These are phyloP conservation scores for Trametopsis cervina DNA, from an alignment of 768 basidiomycete species.

Conservation along the genomic window DNA sequence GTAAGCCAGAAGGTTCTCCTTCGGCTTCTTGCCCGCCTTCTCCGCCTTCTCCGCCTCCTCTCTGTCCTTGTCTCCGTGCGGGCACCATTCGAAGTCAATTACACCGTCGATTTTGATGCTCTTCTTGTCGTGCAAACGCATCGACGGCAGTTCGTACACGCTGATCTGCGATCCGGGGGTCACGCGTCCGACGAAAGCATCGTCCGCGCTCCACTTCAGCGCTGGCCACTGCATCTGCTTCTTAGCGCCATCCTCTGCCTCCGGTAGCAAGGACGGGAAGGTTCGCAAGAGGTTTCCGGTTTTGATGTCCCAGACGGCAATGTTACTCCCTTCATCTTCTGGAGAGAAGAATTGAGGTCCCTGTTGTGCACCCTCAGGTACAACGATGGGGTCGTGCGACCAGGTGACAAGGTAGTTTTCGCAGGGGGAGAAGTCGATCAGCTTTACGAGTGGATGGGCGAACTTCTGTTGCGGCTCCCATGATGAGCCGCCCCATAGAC, in stretches of 20 bases:
- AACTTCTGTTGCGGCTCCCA: conserved; percentile 88
- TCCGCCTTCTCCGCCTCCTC: conserved; percentile 55
- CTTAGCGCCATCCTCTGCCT: conserved; percentile 54
- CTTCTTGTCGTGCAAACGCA: conserved; percentile 95
- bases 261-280: conserved; percentile 62
- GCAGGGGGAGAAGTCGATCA: conserved; percentile 96
- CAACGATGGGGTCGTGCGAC: conserved; percentile 90
- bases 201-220: conserved; percentile 96
- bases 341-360: conserved; percentile 84
- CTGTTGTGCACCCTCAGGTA: conserved; percentile 73
- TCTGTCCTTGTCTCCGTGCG: conserved; percentile 81
- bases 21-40: conserved; percentile 45
- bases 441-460: conserved; percentile 90
- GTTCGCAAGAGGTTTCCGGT: conserved; percentile 88
- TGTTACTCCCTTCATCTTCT: conserved; percentile 93
- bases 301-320: conserved; percentile 99
- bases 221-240: conserved; percentile 93
- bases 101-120: conserved; percentile 97
- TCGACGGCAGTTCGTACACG: conserved; percentile 90
- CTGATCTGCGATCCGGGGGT: conserved; percentile 92
- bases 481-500: conserved; percentile 89
- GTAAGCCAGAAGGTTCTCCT: conserved; percentile 92
- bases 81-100: conserved; percentile 98
- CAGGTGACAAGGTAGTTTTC: conserved; percentile 97
- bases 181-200: conserved; percentile 87